A percentile compares a stretch with the other conserved stretches of the same genome.
phyloP scores from a whole-genome alignment of 2,329 filamentous ascomycete genomes.

The Sporothrix dimorphospora region DNA sequence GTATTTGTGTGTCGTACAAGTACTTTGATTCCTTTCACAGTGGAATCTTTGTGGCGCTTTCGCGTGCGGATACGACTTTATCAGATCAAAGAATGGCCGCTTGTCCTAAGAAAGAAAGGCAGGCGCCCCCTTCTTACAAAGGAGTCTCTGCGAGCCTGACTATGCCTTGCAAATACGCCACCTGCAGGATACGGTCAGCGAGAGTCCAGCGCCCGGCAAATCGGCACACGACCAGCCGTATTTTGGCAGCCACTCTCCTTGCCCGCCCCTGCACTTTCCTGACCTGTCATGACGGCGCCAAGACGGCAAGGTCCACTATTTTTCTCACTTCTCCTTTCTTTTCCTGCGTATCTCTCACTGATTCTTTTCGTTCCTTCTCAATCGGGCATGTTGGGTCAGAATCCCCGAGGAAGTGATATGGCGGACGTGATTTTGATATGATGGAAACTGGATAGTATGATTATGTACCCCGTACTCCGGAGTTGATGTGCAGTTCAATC shows the following conservation, averaged over 20 bases:
- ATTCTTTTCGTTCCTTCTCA: conserved; percentile 3
- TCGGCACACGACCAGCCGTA: neutral
- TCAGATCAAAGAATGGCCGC: neutral
- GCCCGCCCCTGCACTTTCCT: neutral
- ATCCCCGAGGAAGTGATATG: neutral
- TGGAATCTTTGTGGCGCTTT: neutral
- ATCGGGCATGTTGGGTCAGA: neutral
- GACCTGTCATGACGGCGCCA: conserved; percentile 20
- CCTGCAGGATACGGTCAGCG: neutral
- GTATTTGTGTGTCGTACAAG: too few relatives aligned
- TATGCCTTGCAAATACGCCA: neutral
- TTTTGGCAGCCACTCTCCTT: neutral
- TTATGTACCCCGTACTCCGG: too few relatives aligned
- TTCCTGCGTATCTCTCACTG: neutral
- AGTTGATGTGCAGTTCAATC: neutral
- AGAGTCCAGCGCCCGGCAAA: neutral
- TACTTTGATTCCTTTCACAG: too few relatives aligned
- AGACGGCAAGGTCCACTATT: neutral
- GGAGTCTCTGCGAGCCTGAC: neutral
- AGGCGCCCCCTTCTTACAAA: neutral
- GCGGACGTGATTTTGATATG: too few relatives aligned
- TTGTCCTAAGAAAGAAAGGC: neutral
- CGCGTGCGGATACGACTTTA: neutral
- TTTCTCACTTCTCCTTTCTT: neutral
- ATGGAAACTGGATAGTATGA: too few relatives aligned